phyloP scores from a whole-genome alignment of 177 flowering plant genomes.

The Vitis hybrid region DNA sequence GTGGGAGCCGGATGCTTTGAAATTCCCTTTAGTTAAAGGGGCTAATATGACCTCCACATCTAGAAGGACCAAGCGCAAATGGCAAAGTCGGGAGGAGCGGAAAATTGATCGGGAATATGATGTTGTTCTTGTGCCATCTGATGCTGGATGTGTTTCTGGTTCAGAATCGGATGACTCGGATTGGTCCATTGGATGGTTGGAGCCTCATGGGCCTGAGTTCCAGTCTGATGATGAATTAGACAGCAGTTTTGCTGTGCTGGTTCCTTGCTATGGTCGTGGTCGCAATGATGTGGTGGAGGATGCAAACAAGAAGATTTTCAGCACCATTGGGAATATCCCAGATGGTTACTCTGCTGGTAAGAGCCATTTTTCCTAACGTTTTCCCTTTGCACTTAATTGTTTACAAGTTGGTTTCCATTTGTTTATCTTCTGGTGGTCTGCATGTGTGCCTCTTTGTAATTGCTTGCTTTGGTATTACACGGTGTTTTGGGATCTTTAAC shows the following conservation, averaged over 20 bases:
- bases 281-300: slow-evolving; percentile 29
- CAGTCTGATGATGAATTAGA: slow-evolving; percentile 63
- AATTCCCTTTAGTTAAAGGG: slow-evolving; percentile 50
- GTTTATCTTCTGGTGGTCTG: not conserved
- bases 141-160: slow-evolving; percentile 79
- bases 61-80: slow-evolving; percentile 59
- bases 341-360: slow-evolving; percentile 58
- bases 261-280: slow-evolving; percentile 72
- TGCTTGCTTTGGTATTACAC: not conserved
- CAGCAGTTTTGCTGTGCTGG: slow-evolving; percentile 77
- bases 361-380: slow-evolving; percentile 6
- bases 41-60: slow-evolving; percentile 37
- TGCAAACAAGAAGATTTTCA: slow-evolving; percentile 41
- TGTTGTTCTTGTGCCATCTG: slow-evolving; percentile 76
- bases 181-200: slow-evolving; percentile 89
- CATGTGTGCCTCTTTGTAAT: not conserved
- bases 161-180: slow-evolving; percentile 85
- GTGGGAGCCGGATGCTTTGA: slow-evolving; percentile 54
- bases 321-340: slow-evolving; percentile 41
- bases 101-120: slow-evolving; percentile 71
- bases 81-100: slow-evolving; percentile 69
- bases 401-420: not conserved
- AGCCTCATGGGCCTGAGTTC: slow-evolving; percentile 80
- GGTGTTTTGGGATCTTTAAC: not conserved
- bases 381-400: not conserved